phyloP scores from a whole-genome alignment of 2,329 filamentous ascomycete species.

The Boeremia lycopersici region DNA sequence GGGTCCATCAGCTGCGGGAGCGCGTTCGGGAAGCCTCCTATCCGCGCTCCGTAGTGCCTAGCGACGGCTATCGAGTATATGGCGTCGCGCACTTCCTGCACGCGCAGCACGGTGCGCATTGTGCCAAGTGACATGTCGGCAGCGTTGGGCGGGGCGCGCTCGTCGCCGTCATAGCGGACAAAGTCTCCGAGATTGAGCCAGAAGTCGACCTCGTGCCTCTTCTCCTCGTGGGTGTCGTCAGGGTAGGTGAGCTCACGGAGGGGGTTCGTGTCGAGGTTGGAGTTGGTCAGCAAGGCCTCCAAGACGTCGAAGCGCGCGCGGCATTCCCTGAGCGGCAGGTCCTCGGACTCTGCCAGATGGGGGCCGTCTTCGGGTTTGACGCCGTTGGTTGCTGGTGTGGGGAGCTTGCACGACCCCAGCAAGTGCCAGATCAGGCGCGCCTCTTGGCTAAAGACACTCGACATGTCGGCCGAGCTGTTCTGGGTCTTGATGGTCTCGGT shows the following conservation, averaged over 20 bases:
- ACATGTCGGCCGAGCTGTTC: conserved; percentile 36
- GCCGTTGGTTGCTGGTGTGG: conserved; percentile 46
- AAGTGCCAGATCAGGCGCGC: conserved; percentile 66
- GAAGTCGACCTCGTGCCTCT: conserved; percentile 70
- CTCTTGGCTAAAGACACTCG: conserved; percentile 59
- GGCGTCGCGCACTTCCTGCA: conserved; percentile 85
- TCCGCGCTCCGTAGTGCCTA: conserved; percentile 71
- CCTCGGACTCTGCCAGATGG: conserved; percentile 51
- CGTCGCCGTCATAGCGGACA: conserved; percentile 68
- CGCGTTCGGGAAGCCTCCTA: conserved; percentile 53
- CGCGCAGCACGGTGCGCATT: conserved; percentile 75
- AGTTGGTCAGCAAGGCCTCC: conserved; percentile 76
- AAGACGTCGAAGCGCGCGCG: conserved; percentile 73
- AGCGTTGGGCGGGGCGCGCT: conserved; percentile 60
- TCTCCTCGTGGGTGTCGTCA: conserved; percentile 48
- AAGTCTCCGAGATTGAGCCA: conserved; percentile 81
- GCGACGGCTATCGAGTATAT: conserved; percentile 87
- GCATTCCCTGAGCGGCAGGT: conserved; percentile 67
- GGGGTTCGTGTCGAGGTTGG: conserved; percentile 65
- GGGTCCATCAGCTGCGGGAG: conserved; percentile 36
- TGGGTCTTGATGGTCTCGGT: conserved; percentile 41
- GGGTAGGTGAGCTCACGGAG: conserved; percentile 58
- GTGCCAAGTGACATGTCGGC: conserved; percentile 69
- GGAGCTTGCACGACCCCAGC: conserved; percentile 58
- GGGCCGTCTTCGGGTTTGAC: conserved; percentile 48